Evolutionary conservation across 371 early-diverging fungal species (phyloP), one percentile per base, ranked within the genome.

Genomic region (Mucor saturninus): DNA sequence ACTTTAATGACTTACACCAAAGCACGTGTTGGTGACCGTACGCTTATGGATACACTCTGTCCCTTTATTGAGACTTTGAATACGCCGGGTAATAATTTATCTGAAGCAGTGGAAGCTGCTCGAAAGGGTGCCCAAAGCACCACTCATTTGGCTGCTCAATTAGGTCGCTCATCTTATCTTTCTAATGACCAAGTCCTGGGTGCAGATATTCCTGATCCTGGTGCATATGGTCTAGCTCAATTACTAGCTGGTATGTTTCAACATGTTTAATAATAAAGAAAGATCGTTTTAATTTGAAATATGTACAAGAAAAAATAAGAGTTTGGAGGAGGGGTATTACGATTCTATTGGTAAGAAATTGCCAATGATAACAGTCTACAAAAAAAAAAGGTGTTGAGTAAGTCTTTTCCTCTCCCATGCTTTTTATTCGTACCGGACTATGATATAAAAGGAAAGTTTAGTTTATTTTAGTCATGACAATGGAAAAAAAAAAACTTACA

Each of bases 21-120:
- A 1, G 93, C 94, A 6, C 80, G 86, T 26, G 79, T 80, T 11
- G 94, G 94, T 26, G 90, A 93, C 58, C 87, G 94, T 46, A 93
- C 94, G 0, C 61, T 93, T 60, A 86, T 94, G 65, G 94, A 94
- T 68, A 86, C 86, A 1, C 72, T 94, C 54, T 79, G 81, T 49
- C 93, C 94, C 1, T 89, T 91, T 76, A 75, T 89, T 2, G 74
- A 72, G 15, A 71, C 76, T 0, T 68, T 89, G 31, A 69, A 69
- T 30, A 52, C 69, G 26, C 68, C 71, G 3, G 72, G 72, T 6
- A 65, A 56, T 51, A 45, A 74, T 4, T 21, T 74, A 2, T 72
- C 53, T 10, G 54, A 71, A 26, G 91, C 91, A 0, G 53, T 87
- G 5, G 64, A 79, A 29, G 86, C 87, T 1, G 91, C 89, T 5